These are phyloP conservation scores for Arabidopsis hybrid DNA, from an alignment of 441 rosid species.

Conservation along the genomic window DNA sequence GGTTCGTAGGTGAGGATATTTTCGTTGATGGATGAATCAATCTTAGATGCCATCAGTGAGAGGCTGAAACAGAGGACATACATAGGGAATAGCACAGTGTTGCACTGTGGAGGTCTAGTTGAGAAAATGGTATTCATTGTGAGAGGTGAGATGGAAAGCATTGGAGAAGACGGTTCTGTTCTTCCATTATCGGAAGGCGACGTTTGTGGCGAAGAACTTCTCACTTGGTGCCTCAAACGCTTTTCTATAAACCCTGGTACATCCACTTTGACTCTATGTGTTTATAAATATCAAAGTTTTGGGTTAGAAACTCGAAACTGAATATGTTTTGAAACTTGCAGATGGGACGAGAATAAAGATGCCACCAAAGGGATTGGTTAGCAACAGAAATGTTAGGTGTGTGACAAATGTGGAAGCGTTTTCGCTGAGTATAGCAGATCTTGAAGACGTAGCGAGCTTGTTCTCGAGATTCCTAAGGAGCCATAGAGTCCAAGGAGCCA, in stretches of 20 bases:
- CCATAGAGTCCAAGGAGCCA: conserved; percentile 79
- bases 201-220: conserved; percentile 88
- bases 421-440: conserved; percentile 75
- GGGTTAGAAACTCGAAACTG: conserved; percentile 14
- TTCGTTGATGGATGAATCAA: conserved; percentile 71
- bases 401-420: conserved; percentile 87
- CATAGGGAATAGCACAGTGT: conserved; percentile 63
- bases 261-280: background rate
- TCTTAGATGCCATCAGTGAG: conserved; percentile 80
- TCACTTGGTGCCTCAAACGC: conserved; percentile 87
- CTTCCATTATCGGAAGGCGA: conserved; percentile 69
- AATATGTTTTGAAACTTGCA: conserved; percentile 38
- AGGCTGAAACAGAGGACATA: conserved; percentile 75
- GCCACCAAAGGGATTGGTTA: conserved; percentile 55
- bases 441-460: conserved; percentile 80
- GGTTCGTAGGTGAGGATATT: conserved; percentile 75
- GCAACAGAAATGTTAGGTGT: conserved; percentile 71
- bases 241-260: conserved; percentile 68
- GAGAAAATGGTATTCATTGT: conserved; percentile 87
- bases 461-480: conserved; percentile 68
- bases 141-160: conserved; percentile 78
- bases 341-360: conserved; percentile 61
- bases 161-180: conserved; percentile 59
- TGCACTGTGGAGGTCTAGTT: conserved; percentile 60
- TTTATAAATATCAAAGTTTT: background rate